Conservation (phyloP, 805 yeast species). For the Cyberlindnera veronae region DNA sequence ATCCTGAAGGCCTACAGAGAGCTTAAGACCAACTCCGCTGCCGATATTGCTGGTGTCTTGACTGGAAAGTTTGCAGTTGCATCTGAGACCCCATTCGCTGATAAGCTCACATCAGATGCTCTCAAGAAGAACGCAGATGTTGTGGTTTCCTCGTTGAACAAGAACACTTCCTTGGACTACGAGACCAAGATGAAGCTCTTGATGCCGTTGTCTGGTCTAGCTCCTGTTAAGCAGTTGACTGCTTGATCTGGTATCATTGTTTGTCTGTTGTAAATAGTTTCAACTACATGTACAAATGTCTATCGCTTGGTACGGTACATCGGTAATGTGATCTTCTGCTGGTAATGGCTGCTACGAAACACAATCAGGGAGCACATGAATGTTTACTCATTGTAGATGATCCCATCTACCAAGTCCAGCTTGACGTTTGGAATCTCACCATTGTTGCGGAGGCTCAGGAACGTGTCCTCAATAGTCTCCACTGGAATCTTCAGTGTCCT, state of each 20-base stretch:
- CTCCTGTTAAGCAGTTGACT: slow-evolving; percentile 25
- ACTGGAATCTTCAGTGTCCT: slow-evolving; percentile 15
- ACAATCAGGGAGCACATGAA: no score
- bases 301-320: no score
- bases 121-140: slow-evolving; percentile 25
- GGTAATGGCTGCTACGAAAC: no score
- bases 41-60: slow-evolving; percentile 19
- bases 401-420: slow-evolving; percentile 26
- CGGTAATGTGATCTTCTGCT: no score
- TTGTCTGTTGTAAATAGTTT: slow-evolving; percentile 1
- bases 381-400: slow-evolving; percentile 21
- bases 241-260: slow-evolving; percentile 2
- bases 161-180: slow-evolving; percentile 20
- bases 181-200: slow-evolving; percentile 25
- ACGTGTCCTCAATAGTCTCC: slow-evolving; percentile 24
- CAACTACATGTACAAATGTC: not conserved
- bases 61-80: slow-evolving; percentile 17
- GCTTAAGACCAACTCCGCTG: slow-evolving; percentile 12
- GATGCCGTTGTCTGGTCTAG: slow-evolving; percentile 28
- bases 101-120: slow-evolving; percentile 18
- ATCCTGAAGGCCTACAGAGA: slow-evolving; percentile 21
- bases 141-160: slow-evolving; percentile 27
- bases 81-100: slow-evolving; percentile 6
- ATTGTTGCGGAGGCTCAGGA: slow-evolving; percentile 21
- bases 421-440: slow-evolving; percentile 21